A percentile compares a stretch with the other conserved stretches of the same genome.
phyloP scores from a whole-genome alignment of 73 alveolate genomes.

The Paramecium primaurelia region DNA sequence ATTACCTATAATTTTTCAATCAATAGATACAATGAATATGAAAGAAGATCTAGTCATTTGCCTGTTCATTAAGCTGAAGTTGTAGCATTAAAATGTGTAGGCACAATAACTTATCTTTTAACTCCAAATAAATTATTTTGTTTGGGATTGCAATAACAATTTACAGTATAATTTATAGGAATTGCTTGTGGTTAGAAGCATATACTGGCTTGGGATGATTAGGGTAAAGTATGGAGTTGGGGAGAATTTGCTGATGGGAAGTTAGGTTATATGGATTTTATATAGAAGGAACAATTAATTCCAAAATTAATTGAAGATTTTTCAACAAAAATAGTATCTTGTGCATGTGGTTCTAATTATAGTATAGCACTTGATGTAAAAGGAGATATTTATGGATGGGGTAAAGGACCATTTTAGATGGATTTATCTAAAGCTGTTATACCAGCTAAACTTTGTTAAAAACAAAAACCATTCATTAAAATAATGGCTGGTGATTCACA shows the following conservation, averaged over 20 bases:
- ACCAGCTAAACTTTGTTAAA: not conserved
- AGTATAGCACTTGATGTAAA: conserved; percentile 36
- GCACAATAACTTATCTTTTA: not conserved
- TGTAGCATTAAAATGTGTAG: not conserved
- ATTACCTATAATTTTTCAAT: not conserved
- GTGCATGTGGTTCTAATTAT: conserved; percentile 17
- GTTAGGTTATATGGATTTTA: conserved; percentile 39
- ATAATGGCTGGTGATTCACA: conserved; percentile 37
- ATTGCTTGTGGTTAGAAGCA: not conserved
- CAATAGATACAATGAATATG: not conserved
- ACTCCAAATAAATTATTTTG: not conserved
- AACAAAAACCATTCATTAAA: not conserved
- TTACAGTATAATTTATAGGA: not conserved
- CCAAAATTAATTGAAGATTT: not conserved
- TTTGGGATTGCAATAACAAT: not conserved
- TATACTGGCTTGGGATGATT: not conserved
- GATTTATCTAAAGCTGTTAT: not conserved
- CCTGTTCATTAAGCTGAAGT: not conserved
- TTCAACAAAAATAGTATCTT: not conserved
- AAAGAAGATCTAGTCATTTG: not conserved
- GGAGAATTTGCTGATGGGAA: conserved; percentile 16
- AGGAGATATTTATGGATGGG: conserved; percentile 42
- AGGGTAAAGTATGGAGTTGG: conserved; percentile 41
- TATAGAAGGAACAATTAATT: not conserved
- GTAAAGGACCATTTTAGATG: conserved; percentile 34